These are phyloP conservation scores for Phanerochaete sordida DNA, from an alignment of 768 basidiomycete species.

Conservation along the genomic window DNA sequence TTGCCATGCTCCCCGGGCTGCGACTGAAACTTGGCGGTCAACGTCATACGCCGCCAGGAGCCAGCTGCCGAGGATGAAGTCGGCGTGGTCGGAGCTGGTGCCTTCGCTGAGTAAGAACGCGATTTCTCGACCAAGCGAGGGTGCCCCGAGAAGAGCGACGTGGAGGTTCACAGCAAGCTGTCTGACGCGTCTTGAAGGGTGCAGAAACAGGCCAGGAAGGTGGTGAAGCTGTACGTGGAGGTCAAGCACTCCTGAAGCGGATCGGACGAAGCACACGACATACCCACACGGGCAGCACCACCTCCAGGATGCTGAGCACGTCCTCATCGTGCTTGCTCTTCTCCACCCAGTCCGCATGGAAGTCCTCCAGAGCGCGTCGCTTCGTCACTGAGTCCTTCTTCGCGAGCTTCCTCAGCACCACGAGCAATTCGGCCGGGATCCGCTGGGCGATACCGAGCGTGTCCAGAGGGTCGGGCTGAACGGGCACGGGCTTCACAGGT, in stretches of 20 bases:
- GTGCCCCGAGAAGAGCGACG: slow-evolving; percentile 56
- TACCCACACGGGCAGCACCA: slow-evolving; percentile 91
- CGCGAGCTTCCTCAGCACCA: slow-evolving; percentile 73
- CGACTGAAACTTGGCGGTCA: slow-evolving; percentile 55
- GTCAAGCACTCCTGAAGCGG: not conserved
- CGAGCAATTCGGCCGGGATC: slow-evolving; percentile 77
- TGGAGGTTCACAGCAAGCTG: slow-evolving; percentile 60
- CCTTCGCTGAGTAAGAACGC: slow-evolving; percentile 43
- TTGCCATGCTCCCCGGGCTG: slow-evolving; percentile 55
- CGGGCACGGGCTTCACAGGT: slow-evolving; percentile 73
- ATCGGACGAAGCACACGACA: slow-evolving; percentile 26
- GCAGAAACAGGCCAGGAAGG: slow-evolving; percentile 74
- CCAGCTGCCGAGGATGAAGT: slow-evolving; percentile 71
- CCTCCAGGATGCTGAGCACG: slow-evolving; percentile 38
- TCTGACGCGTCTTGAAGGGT: slow-evolving; percentile 76
- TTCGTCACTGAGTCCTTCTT: slow-evolving; percentile 93
- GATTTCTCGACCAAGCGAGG: slow-evolving; percentile 41
- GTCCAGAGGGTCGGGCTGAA: slow-evolving; percentile 83
- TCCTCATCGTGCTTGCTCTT: slow-evolving; percentile 40
- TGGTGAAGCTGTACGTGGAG: slow-evolving; percentile 68
- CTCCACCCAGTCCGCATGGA: slow-evolving; percentile 66
- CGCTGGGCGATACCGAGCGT: slow-evolving; percentile 70
- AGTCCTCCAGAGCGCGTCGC: slow-evolving; percentile 79
- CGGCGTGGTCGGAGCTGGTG: slow-evolving; percentile 45
- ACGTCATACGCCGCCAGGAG: slow-evolving; percentile 66